Percentiles rank a stretch among this genome's conserved stretches.
Conservation (phyloP, 2,329 filamentous ascomycete genomes). For the Paradendryphiella salina region DNA sequence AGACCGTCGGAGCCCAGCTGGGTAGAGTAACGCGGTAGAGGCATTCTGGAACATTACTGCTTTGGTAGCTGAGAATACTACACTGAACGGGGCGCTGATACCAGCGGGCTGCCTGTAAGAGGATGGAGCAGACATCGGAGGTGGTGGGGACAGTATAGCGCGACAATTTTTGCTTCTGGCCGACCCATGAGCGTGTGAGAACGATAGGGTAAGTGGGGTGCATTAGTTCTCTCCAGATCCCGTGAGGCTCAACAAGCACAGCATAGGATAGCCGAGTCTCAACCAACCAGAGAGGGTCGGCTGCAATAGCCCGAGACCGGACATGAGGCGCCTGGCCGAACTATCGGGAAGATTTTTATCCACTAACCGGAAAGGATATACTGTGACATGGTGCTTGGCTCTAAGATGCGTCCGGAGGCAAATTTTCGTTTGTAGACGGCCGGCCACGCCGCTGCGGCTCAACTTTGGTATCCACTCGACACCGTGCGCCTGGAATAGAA, state of each 20-base stretch:
- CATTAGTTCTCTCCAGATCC: slow-evolving; percentile 28
- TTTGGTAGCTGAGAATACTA: slow-evolving; percentile 3
- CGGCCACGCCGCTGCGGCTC: slow-evolving; percentile 13
- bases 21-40: slow-evolving; percentile 12
- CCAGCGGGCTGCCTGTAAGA: slow-evolving; percentile 13
- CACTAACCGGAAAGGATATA: slow-evolving; percentile 4
- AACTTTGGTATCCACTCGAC: slow-evolving; percentile 3
- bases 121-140: slow-evolving; percentile 10
- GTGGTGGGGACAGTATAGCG: slow-evolving; percentile 12
- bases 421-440: slow-evolving; percentile 1
- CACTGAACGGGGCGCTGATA: slow-evolving; percentile 7
- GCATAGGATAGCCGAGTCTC: slow-evolving; percentile 22
- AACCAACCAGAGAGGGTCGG: slow-evolving; percentile 15
- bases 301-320: slow-evolving; percentile 5
- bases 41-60: slow-evolving; percentile 22
- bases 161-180: slow-evolving; percentile 32
- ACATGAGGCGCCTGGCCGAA: slow-evolving; percentile 23
- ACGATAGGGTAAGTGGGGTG: slow-evolving; percentile 28
- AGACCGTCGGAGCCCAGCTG: background rate
- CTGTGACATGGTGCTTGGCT: background rate
- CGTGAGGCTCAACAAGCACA: slow-evolving; percentile 36
- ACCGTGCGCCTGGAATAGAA: slow-evolving; percentile 1
- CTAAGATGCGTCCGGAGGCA: slow-evolving; percentile 8
- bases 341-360: slow-evolving; percentile 29
- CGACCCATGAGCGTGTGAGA: slow-evolving; percentile 15